These are phyloP conservation scores for Sclerotinia trifoliorum DNA, from an alignment of 2,329 filamentous ascomycete genomes.

Conservation along the genomic window DNA sequence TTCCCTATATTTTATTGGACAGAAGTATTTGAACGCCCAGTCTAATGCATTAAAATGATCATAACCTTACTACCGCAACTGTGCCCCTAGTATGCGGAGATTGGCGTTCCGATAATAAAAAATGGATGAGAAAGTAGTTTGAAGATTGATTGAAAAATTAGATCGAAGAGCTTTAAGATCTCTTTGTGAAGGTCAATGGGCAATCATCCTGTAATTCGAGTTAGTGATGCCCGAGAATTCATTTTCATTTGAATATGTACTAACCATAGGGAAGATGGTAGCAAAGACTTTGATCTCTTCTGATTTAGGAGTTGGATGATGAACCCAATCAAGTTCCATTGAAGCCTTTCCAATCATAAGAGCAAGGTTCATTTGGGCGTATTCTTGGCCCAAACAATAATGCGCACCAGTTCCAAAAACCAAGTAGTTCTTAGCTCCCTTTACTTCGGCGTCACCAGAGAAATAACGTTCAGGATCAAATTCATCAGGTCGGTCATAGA, in stretches of 20 bases:
- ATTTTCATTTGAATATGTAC: slow-evolving; percentile 34
- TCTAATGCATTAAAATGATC: slow-evolving; percentile 20
- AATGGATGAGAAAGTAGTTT: slow-evolving; percentile 10
- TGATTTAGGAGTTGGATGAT: slow-evolving; percentile 76
- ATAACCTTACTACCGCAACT: slow-evolving; percentile 16
- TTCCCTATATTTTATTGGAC: slow-evolving; percentile 17
- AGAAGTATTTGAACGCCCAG: slow-evolving; percentile 17
- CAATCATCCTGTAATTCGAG: slow-evolving; percentile 21
- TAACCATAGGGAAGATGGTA: slow-evolving; percentile 93
- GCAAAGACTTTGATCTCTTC: slow-evolving; percentile 99
- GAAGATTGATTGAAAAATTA: not conserved
- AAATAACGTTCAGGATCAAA: slow-evolving; percentile 94
- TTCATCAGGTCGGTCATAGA: slow-evolving; percentile 83
- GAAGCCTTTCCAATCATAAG: slow-evolving; percentile 89
- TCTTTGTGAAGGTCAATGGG: slow-evolving; percentile 24
- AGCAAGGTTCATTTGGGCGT: slow-evolving; percentile 85
- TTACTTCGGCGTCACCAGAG: slow-evolving; percentile 75
- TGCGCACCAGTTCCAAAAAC: slow-evolving; percentile 95
- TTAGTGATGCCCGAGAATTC: slow-evolving; percentile 5
- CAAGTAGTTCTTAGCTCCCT: slow-evolving; percentile 88
- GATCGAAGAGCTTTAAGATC: not conserved
- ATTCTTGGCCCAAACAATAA: slow-evolving; percentile 93
- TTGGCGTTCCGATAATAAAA: slow-evolving; percentile 14
- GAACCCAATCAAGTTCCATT: slow-evolving; percentile 83
- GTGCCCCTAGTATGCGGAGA: slow-evolving; percentile 16